Evolutionary conservation across 352 stramenopile genomes (phyloP), one percentile per base, ranked within the genome.

Genomic region (Phytophthora vignae): DNA sequence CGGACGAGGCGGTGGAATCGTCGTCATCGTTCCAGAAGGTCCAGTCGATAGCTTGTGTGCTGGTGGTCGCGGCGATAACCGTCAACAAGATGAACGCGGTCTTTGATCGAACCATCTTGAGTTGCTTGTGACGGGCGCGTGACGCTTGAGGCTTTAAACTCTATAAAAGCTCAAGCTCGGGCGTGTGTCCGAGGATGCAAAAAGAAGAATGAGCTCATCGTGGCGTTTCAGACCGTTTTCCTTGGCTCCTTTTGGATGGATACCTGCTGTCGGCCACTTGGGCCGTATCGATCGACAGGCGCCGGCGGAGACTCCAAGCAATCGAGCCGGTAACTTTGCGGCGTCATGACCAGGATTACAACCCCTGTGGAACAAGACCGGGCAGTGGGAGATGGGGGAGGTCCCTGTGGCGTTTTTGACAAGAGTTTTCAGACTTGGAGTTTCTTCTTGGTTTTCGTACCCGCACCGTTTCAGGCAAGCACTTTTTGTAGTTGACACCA

Each of bases 11-110:
- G n/a, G 49, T 54, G 33, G 67, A 67, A 52, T 75, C 61, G 21
- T 73, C 49, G 25, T 76, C 71, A 54, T 76, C 54, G 49, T 76
- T 73, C 68, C 67, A 79, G 61, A 79, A 79, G 2, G 53, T 76
- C 73, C 68, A 79, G 36, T 76, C 63, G 55, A 76, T 55, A 17
- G 63, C 73, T 60, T 71, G 67, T 65, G 68, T 76, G 1, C 33
- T 52, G 62, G 57, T 68, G 60, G 60, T 68, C 48, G 25, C 64
- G 52, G 31, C 55, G 58, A 74, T 31, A 7, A 29, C 9, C 29
- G 60, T 36, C 29, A 78, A 50, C 21, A 68, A 4, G 15, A 68
- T 19, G 25, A 74, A 33, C 21, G 46, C 25, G 1, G 58, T 6
- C 38, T 48, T 71, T 52, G 50, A 64, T 42, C 68, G 62, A 25